Conservation (phyloP, 371 early-diverging fungal species). For the Blastocladiella emersonii region DNA sequence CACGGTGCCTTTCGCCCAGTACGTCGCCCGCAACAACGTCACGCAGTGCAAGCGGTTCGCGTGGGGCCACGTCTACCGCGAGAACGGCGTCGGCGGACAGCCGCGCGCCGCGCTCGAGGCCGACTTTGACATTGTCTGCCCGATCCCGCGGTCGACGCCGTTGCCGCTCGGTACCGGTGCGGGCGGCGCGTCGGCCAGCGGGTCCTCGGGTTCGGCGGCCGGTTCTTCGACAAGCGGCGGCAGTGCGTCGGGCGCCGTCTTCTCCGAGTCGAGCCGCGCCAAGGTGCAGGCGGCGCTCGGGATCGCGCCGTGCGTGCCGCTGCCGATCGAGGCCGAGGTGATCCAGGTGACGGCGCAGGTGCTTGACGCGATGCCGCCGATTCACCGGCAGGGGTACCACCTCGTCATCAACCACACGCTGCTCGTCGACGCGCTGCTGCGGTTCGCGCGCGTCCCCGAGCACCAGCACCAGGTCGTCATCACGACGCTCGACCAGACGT, state of each 20-base stretch:
- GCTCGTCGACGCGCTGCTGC: slow-evolving; percentile 16
- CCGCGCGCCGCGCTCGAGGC: slow-evolving; percentile 65
- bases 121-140: slow-evolving; percentile 82
- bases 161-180: not conserved
- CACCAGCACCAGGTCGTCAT: slow-evolving; percentile 19
- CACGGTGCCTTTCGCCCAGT: slow-evolving; percentile 83
- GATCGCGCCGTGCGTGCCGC: not conserved
- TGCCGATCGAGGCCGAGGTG: slow-evolving; percentile 62
- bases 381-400: slow-evolving; percentile 40
- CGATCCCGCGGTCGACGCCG: slow-evolving; percentile 39
- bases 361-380: slow-evolving; percentile 57
- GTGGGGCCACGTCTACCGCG: slow-evolving; percentile 69
- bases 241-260: no score
- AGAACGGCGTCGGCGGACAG: slow-evolving; percentile 28
- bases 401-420: slow-evolving; percentile 26
- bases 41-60: slow-evolving; percentile 68
- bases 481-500: slow-evolving; percentile 24
- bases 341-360: slow-evolving; percentile 73
- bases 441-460: slow-evolving; percentile 11
- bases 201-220: no score
- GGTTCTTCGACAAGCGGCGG: no score
- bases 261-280: no score
- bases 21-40: slow-evolving; percentile 50
- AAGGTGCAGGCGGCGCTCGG: no score
- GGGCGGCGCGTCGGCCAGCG: not conserved